Conservation (phyloP, 2,329 filamentous ascomycete genomes). For the Diaporthe destruens region DNA sequence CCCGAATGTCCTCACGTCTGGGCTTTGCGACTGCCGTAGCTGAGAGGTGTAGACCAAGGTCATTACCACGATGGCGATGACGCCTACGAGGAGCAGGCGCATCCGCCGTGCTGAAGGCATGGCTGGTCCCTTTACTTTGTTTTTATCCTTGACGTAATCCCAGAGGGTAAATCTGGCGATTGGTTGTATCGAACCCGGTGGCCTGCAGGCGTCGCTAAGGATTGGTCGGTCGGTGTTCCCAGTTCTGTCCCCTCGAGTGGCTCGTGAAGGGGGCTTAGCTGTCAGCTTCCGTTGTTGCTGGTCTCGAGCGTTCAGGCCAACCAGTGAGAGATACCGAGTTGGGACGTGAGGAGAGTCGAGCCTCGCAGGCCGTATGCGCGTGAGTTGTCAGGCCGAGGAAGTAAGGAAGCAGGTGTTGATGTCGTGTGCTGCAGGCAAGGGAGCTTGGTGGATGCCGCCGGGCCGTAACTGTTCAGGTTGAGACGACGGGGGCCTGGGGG, state of each 20-base stretch:
- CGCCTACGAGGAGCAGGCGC: conserved; percentile 74
- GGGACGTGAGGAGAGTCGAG: not conserved
- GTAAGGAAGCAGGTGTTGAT: not conserved
- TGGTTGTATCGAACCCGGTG: not conserved
- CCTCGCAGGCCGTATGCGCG: not conserved
- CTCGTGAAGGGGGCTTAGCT: not conserved
- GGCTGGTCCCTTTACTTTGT: conserved; percentile 31
- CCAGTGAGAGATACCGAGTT: not conserved
- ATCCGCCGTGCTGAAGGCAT: conserved; percentile 81
- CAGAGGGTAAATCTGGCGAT: not conserved
- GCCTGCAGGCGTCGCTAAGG: not conserved
- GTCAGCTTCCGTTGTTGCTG: not conserved
- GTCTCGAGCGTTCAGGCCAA: not conserved
- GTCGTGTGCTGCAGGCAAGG: not conserved
- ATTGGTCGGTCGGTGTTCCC: not conserved
- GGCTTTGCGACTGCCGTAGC: conserved; percentile 63
- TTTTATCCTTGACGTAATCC: not conserved
- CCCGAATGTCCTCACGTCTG: conserved; percentile 57
- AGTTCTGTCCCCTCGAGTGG: not conserved
- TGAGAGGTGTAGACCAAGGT: conserved; percentile 80
- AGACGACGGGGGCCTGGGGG: not conserved
- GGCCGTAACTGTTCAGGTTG: not conserved
- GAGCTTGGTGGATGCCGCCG: conserved; percentile 3
- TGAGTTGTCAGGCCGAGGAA: not conserved
- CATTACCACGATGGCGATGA: conserved; percentile 74